A percentile compares a stretch with the other conserved stretches of the same genome.
Evolutionary conservation across 441 rosid species (phyloP).

Genomic region (Brassica hybrid): DNA sequence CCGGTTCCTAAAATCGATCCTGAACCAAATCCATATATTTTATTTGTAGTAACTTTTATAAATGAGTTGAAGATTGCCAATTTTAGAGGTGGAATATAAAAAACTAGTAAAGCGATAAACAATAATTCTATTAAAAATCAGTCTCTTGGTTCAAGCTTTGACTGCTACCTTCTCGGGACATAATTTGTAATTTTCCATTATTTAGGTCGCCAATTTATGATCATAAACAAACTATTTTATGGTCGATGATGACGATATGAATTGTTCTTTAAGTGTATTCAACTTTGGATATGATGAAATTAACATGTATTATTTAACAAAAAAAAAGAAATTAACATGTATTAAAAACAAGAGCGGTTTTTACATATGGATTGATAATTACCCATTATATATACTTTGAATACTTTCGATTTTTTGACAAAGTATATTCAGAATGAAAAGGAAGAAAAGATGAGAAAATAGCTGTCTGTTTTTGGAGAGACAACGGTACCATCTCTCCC

Average conservation of each 20-base stretch:
- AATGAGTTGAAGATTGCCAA: neutral
- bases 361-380: neutral
- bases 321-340: neutral
- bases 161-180: neutral
- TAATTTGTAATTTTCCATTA: neutral
- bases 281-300: conserved; percentile 5
- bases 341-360: neutral
- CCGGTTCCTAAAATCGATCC: neutral
- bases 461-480: conserved; percentile 41
- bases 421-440: neutral
- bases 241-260: neutral
- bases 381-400: neutral
- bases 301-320: neutral
- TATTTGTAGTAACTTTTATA: neutral
- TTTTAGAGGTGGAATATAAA: neutral
- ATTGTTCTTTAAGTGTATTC: neutral
- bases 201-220: neutral
- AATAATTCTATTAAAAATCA: neutral
- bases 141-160: neutral
- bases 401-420: neutral
- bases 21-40: neutral
- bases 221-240: neutral
- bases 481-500: conserved; percentile 33
- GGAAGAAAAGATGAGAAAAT: conserved; percentile 21
- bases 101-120: neutral